Evolutionary conservation across 805 yeast genomes (phyloP).

Genomic region (Candida montana): DNA sequence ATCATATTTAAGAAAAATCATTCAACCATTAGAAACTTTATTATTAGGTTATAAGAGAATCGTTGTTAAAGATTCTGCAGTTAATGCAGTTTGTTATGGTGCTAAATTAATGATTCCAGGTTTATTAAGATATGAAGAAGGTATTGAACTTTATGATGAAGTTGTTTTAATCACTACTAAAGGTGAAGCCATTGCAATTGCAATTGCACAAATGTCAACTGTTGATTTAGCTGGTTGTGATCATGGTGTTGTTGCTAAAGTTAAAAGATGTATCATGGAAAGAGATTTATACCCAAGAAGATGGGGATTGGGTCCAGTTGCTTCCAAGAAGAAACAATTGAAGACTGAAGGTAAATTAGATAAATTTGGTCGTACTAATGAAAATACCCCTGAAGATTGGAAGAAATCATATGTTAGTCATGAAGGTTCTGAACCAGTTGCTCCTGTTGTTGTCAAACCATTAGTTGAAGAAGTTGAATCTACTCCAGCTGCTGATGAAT

Average conservation of each 20-base stretch:
- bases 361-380: slow-evolving; percentile 90
- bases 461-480: slow-evolving; percentile 38
- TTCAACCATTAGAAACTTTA: slow-evolving; percentile 91
- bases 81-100: slow-evolving; percentile 97
- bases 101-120: slow-evolving; percentile 99
- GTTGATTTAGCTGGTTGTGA: slow-evolving; percentile 95
- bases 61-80: slow-evolving; percentile 93
- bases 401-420: slow-evolving; percentile 76
- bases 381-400: slow-evolving; percentile 92
- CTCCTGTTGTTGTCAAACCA: slow-evolving; percentile 38
- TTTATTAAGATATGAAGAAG: slow-evolving; percentile 93
- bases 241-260: slow-evolving; percentile 98
- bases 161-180: slow-evolving; percentile 97
- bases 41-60: slow-evolving; percentile 94
- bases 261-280: slow-evolving; percentile 99
- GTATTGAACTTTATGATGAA: slow-evolving; percentile 95
- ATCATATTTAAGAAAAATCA: slow-evolving; percentile 86
- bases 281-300: slow-evolving; percentile 98
- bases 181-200: slow-evolving; percentile 99
- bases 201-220: slow-evolving; percentile 97
- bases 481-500: slow-evolving; percentile 22
- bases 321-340: slow-evolving; percentile 96
- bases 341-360: slow-evolving; percentile 96
- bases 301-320: slow-evolving; percentile 99
- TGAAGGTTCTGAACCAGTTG: slow-evolving; percentile 48